A percentile compares a stretch with the other conserved stretches of the same genome.
Evolutionary conservation across 495 filamentous ascomycete genomes (phyloP).

Genomic region (Penicillium canescens): DNA sequence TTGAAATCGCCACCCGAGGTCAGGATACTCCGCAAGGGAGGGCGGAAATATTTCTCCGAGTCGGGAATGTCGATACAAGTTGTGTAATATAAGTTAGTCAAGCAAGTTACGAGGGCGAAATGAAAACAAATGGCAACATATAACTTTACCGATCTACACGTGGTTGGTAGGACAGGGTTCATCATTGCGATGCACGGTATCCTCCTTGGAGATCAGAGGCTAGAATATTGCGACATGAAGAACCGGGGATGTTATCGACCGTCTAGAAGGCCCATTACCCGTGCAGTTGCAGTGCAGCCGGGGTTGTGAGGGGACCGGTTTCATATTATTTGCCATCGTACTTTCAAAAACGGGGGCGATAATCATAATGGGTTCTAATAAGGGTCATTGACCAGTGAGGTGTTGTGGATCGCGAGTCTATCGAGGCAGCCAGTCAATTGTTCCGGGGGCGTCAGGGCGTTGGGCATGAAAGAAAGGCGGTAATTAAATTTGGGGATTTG

Average conservation of each 20-base stretch:
- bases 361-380: not conserved
- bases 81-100: too few relatives aligned
- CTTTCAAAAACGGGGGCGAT: not conserved
- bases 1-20: conserved; percentile 11
- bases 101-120: too few relatives aligned
- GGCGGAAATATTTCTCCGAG: too few relatives aligned
- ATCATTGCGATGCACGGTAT: not conserved
- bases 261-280: conserved; percentile 4
- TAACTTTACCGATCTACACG: not conserved
- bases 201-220: not conserved
- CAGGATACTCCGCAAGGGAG: too few relatives aligned
- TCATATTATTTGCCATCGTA: conserved; percentile 1
- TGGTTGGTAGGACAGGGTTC: not conserved
- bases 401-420: not conserved
- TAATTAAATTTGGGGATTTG: conserved; percentile 3
- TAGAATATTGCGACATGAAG: not conserved
- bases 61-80: too few relatives aligned
- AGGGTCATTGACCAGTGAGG: not conserved
- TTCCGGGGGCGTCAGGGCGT: conserved; percentile 22
- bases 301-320: not conserved
- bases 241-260: not conserved
- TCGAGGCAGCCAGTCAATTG: conserved; percentile 8
- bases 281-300: not conserved
- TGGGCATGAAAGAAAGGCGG: conserved; percentile 26
- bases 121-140: not conserved